Conservation (phyloP, 2,329 filamentous ascomycete species). For the Ilyonectria mors-panacis region DNA sequence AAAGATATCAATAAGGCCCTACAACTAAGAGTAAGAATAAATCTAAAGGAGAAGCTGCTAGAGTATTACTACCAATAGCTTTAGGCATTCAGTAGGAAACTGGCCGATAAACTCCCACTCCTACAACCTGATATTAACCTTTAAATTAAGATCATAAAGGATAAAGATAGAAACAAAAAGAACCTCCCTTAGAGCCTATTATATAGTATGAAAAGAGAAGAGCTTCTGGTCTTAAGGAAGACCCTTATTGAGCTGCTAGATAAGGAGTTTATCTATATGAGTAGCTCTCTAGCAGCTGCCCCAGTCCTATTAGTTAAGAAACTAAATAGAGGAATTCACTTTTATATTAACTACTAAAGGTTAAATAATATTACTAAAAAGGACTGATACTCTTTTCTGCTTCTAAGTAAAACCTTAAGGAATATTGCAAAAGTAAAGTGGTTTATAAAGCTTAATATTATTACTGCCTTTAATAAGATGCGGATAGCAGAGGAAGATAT, state of each 20-base stretch:
- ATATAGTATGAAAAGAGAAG: not conserved
- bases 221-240: not conserved
- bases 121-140: not conserved
- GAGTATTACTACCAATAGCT: not conserved
- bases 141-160: not conserved
- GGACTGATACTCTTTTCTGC: too few relatives aligned
- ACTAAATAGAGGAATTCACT: too few relatives aligned
- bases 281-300: not conserved
- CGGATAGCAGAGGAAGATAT: too few relatives aligned
- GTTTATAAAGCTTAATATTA: too few relatives aligned
- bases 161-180: not conserved
- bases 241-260: not conserved
- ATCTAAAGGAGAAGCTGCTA: not conserved
- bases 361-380: too few relatives aligned
- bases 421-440: too few relatives aligned
- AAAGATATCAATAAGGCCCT: conserved; percentile 2
- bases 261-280: not conserved
- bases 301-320: too few relatives aligned
- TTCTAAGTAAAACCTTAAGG: too few relatives aligned
- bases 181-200: not conserved
- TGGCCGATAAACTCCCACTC: not conserved
- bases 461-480: too few relatives aligned
- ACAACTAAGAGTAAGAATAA: not conserved
- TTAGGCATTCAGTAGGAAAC: not conserved
- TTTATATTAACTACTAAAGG: too few relatives aligned